Base-by-base conservation (phyloP, 768 basidiomycete species). In the Rhizopogon roseolus region DNA sequence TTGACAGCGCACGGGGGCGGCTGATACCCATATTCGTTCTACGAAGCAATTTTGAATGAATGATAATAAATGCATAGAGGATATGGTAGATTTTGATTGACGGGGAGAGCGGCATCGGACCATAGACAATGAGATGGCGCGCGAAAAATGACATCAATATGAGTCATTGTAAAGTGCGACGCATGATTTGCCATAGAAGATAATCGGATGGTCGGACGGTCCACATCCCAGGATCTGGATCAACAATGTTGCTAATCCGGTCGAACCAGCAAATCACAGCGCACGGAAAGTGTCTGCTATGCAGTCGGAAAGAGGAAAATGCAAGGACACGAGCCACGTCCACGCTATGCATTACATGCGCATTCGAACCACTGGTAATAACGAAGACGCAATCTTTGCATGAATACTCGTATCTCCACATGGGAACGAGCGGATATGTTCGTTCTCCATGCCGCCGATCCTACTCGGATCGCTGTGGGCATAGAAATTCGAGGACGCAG, bases 381-480 rank as follows among this genome's bases (percentile, higher is more conserved):
- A 69, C 55, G 40, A 66, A 67, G 2, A 65, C 57, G 32, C 67
- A 70, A 49, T 75, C 71, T 49, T 62, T 54, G 1, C 63, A 59
- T 7, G 63, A 34, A 13, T 52, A 39, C 1, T 57, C 62, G 5
- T 56, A 55, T n/a, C 58, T 59, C 71, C 70, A 75, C 1, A 42
- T 53, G 58, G 57, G 11, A 56, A 65, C 1, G 64, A 54, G 2
- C 64, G 57, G 29, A 73, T 73, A 10, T 52, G 54, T 46, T 72
- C 64, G 19, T 54, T 55, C 16, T 54, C 52, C 69, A 69, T 66
- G 2, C 69, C 64, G 11, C 62, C 50, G 36, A 65, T 49, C 4
- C 72, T 69, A 34, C 59, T 67, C 19, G 54, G 49, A 29, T 73
- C 64, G 55, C 72, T 74, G 14, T 69, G 71, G 4, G 67, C 66